phyloP scores from a whole-genome alignment of 257 asterid genomes.

The Solanum sejunctum region DNA sequence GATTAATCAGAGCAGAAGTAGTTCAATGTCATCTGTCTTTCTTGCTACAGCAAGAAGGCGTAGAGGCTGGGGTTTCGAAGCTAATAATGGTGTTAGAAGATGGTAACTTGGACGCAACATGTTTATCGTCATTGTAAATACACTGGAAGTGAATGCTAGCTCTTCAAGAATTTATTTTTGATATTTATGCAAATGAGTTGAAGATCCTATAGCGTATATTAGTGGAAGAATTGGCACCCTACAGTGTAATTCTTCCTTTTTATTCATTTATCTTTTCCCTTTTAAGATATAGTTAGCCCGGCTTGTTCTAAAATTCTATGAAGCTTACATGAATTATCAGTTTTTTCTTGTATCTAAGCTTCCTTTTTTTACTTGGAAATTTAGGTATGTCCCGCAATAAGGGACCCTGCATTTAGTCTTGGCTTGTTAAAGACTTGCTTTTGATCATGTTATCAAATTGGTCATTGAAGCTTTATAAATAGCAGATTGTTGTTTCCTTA shows the following conservation, averaged over 20 bases:
- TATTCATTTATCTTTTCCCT: not conserved
- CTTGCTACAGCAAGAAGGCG: conserved; percentile 36
- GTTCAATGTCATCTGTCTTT: conserved; percentile 30
- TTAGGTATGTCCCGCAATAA: not conserved
- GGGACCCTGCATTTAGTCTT: not conserved
- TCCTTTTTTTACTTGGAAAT: not conserved
- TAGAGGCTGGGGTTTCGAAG: conserved; percentile 41
- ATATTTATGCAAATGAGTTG: conserved; percentile 2
- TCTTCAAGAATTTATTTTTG: not conserved
- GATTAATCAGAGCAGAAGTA: conserved; percentile 13
- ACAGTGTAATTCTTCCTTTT: conserved; percentile 1
- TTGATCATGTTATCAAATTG: not conserved
- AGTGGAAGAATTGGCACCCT: conserved; percentile 1
- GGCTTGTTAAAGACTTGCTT: not conserved
- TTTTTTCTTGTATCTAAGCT: not conserved
- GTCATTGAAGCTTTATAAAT: not conserved
- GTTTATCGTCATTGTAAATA: not conserved
- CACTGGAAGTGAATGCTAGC: not conserved
- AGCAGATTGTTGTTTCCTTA: not conserved
- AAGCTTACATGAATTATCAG: not conserved
- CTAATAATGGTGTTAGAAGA: not conserved
- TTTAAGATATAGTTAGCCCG: not conserved
- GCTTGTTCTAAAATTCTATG: not conserved
- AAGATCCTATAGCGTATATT: not conserved
- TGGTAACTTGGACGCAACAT: not conserved